Evolutionary conservation across 1,284 basidiomycete species (phyloP).

Genomic region (Pseudomicrostroma phylloplanum): DNA sequence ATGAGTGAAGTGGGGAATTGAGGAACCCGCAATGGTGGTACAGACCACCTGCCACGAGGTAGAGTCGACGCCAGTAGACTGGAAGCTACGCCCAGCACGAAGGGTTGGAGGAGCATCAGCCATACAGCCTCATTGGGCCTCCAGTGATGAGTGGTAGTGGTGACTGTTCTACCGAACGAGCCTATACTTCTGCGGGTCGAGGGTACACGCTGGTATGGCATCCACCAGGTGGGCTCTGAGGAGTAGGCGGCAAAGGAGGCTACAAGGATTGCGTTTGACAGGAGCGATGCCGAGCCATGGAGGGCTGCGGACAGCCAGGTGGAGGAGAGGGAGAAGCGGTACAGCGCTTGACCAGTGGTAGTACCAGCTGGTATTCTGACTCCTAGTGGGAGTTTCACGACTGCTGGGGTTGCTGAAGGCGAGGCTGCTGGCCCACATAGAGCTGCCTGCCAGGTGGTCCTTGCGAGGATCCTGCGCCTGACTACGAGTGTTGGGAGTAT

Average conservation of each 20-base stretch:
- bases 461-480: constrained; percentile 1
- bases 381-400: too few species aligned
- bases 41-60: not conserved
- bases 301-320: constrained; percentile 4
- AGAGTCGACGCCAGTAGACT: not conserved
- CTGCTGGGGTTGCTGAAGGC: too few species aligned
- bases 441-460: not conserved
- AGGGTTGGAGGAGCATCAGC: not conserved
- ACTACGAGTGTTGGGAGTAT: not conserved
- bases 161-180: not conserved
- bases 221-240: not conserved
- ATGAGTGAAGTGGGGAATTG: not conserved
- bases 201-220: not conserved
- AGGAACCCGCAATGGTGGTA: not conserved
- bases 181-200: not conserved
- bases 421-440: not conserved
- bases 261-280: not conserved
- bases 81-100: not conserved
- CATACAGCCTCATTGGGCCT: constrained; percentile 5
- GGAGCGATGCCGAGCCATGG: not conserved
- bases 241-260: not conserved
- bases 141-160: not conserved
- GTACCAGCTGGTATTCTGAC: too few species aligned
- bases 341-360: not conserved
- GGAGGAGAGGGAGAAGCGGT: not conserved